These are phyloP conservation scores for Fragilaria crotonensis DNA, from an alignment of 108 stramenopile species.

Conservation along the genomic window DNA sequence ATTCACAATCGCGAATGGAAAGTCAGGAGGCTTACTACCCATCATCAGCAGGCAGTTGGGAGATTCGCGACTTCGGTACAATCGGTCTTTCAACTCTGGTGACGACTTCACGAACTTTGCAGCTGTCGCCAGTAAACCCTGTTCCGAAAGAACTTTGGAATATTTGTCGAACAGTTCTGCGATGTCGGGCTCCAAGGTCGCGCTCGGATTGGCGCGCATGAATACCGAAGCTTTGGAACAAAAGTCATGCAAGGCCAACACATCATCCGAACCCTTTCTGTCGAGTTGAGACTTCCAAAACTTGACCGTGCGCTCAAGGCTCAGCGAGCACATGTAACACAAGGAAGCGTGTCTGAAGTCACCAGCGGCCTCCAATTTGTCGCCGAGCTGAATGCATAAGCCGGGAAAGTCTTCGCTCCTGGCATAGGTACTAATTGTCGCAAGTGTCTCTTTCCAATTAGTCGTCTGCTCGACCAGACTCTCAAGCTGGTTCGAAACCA, in stretches of 20 bases:
- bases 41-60: constrained; percentile 48
- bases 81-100: constrained; percentile 54
- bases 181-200: constrained; percentile 47
- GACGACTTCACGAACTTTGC: constrained; percentile 67
- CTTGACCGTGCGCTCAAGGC: constrained; percentile 69
- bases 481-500: constrained; percentile 43
- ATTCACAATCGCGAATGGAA: constrained; percentile 53
- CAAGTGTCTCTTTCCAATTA: constrained; percentile 93
- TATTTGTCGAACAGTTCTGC: constrained; percentile 76
- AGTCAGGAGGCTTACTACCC: constrained; percentile 56
- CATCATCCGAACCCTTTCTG: constrained; percentile 32
- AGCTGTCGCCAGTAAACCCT: constrained; percentile 83
- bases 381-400: constrained; percentile 85
- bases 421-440: constrained; percentile 89
- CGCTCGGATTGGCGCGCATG: constrained; percentile 52
- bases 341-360: constrained; percentile 78
- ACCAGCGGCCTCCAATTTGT: constrained; percentile 72
- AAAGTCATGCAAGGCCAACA: constrained; percentile 84
- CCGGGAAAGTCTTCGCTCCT: constrained; percentile 86
- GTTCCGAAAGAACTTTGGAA: constrained; percentile 80
- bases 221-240: constrained; percentile 89
- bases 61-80: constrained; percentile 61
- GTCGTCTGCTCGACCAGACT: constrained; percentile 57
- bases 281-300: constrained; percentile 78
- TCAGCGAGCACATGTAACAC: constrained; percentile 94